Evolutionary conservation across 2,329 filamentous ascomycete species (phyloP).

Genomic region (Aspergillus oerlinghausenensis): DNA sequence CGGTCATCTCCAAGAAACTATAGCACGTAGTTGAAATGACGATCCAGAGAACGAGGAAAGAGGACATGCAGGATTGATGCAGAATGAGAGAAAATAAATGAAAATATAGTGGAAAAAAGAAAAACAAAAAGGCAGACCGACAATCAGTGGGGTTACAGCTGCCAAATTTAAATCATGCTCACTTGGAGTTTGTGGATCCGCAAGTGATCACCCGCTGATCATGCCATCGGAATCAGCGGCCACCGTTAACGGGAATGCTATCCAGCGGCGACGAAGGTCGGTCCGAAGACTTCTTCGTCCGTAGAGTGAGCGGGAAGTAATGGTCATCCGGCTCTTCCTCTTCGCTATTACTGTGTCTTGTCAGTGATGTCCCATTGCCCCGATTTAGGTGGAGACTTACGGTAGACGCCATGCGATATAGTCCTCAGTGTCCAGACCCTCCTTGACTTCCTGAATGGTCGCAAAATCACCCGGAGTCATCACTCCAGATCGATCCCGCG

Average conservation of each 20-base stretch:
- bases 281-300: slow-evolving; percentile 42
- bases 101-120: background rate
- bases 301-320: slow-evolving; percentile 64
- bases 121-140: background rate
- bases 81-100: background rate
- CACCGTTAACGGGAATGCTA: slow-evolving; percentile 29
- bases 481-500: slow-evolving; percentile 86
- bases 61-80: background rate
- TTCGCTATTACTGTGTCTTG: slow-evolving; percentile 56
- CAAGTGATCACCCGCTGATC: background rate
- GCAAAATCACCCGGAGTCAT: slow-evolving; percentile 99
- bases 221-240: slow-evolving; percentile 3
- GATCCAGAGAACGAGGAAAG: background rate
- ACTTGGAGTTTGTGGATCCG: background rate
- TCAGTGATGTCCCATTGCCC: background rate
- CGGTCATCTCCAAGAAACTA: background rate
- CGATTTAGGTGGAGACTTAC: slow-evolving; percentile 56
- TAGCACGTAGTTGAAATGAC: background rate
- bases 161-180: too few relatives aligned
- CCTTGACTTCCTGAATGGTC: slow-evolving; percentile 87
- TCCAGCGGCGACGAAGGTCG: slow-evolving; percentile 35
- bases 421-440: slow-evolving; percentile 91
- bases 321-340: slow-evolving; percentile 87
- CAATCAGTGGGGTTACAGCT: background rate
- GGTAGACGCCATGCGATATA: slow-evolving; percentile 98